Base-by-base conservation (phyloP, 2,329 filamentous ascomycete species). In the Nemania sp. region DNA sequence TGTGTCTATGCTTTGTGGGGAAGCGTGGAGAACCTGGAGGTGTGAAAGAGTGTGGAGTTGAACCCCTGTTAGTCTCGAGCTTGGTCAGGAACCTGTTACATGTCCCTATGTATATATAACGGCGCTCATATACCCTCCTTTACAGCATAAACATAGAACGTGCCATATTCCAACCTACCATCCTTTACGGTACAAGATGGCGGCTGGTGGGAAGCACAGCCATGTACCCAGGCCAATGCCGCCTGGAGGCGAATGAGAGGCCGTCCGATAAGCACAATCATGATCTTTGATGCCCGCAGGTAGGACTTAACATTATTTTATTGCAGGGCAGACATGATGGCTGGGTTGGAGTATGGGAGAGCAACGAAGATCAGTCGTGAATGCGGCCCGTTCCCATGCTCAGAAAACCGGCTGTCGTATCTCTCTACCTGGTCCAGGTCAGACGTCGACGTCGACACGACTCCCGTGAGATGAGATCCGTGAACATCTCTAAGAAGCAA, bases 11-110 rank as follows among this genome's bases (percentile, higher is more conserved):
- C 65, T 65, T 65, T 65, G 69, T 75, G 72, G 73, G 68, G 69
- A 29, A 69, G 49, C 72, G 69, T 70, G 69, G 71, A 68, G 68
- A 73, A 69, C 70, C 69, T 73, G 69, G 71, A 70, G 72, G 72
- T 67, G 65, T 67, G 65, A 71, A 71, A 59, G 51, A 65, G 64
- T 71, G 71, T 73, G 70, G 71, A 69, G 70, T 67, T 65, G 60
- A 56, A 59, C 62, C 64, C 64, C 63, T 57, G 62, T 63, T 63
- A 62, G 60, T 52, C 61, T 63, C 61, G 60, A 65, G 64, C 65
- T 59, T 65, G 62, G 63, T 64, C 69, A 71, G 67, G 68, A 69
- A 71, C 68, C 66, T 21, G 15, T 29, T 29, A 7, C 68, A 60
- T 29, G 65, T 65, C 63, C 63, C 62, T 65, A 70, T 66, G 62